These are phyloP conservation scores for Trichoderma endophyticum DNA, from an alignment of 2,329 filamentous ascomycete species.

Conservation along the genomic window DNA sequence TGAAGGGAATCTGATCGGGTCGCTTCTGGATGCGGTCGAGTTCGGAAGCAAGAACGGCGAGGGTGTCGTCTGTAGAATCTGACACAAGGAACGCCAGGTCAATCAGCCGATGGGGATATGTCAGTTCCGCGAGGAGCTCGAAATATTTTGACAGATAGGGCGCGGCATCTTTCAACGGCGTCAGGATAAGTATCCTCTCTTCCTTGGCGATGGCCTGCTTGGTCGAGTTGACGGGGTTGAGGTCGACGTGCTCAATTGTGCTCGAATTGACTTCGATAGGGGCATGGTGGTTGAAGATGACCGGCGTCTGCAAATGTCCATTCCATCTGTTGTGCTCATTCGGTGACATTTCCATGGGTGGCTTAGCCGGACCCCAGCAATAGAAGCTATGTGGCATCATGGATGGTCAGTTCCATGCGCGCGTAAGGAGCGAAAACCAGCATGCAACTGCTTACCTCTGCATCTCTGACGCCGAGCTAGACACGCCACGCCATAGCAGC, in stretches of 20 bases:
- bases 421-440: background rate
- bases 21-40: slow-evolving; percentile 83
- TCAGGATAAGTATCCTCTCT: slow-evolving; percentile 87
- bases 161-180: slow-evolving; percentile 86
- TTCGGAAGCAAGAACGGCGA: slow-evolving; percentile 81
- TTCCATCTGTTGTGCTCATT: slow-evolving; percentile 93
- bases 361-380: slow-evolving; percentile 91
- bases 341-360: slow-evolving; percentile 91
- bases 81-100: slow-evolving; percentile 93
- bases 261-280: slow-evolving; percentile 79
- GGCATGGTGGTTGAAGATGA: slow-evolving; percentile 93
- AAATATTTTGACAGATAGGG: slow-evolving; percentile 84
- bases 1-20: slow-evolving; percentile 77
- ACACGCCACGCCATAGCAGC: slow-evolving; percentile 84
- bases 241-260: slow-evolving; percentile 74
- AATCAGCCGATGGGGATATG: slow-evolving; percentile 92
- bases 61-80: slow-evolving; percentile 86
- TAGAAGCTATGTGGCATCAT: slow-evolving; percentile 66
- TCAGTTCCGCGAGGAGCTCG: slow-evolving; percentile 82
- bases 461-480: slow-evolving; percentile 78
- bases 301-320: slow-evolving; percentile 82
- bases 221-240: slow-evolving; percentile 82
- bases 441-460: slow-evolving; percentile 65
- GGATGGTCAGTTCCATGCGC: background rate
- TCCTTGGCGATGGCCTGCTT: slow-evolving; percentile 73